These are phyloP conservation scores for Fusarium chlamydosporum DNA, from an alignment of 2,329 filamentous ascomycete genomes.

Conservation along the genomic window DNA sequence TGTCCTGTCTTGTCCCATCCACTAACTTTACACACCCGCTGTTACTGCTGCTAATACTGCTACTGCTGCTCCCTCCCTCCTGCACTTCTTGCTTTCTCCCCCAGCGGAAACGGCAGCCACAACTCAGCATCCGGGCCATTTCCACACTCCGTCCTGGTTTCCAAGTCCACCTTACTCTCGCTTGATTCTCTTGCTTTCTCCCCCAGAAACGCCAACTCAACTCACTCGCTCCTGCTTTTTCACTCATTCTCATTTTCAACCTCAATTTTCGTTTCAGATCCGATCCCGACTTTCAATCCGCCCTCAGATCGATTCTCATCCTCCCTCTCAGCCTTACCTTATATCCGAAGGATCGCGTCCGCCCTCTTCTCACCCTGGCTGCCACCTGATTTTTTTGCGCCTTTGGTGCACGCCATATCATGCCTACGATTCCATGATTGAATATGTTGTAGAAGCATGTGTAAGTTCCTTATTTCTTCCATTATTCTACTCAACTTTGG, in stretches of 20 bases:
- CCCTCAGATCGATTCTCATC: slow-evolving; percentile 21
- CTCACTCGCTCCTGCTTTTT: slow-evolving; percentile 39
- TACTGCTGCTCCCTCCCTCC: slow-evolving; percentile 11
- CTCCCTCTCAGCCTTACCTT: slow-evolving; percentile 27
- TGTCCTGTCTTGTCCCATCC: slow-evolving; percentile 16
- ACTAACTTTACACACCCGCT: slow-evolving; percentile 25
- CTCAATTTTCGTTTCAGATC: background rate
- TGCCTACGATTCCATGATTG: slow-evolving; percentile 53
- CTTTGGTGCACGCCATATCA: slow-evolving; percentile 54
- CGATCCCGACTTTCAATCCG: background rate
- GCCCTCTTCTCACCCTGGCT: slow-evolving; percentile 36
- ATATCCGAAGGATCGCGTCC: slow-evolving; percentile 21
- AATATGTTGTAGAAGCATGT: slow-evolving; percentile 62
- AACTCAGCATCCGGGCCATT: slow-evolving; percentile 39
- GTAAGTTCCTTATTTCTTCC: slow-evolving; percentile 53
- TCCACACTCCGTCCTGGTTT: slow-evolving; percentile 34
- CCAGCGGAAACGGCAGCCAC: slow-evolving; percentile 31
- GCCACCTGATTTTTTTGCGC: slow-evolving; percentile 47
- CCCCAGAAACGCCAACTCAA: slow-evolving; percentile 35
- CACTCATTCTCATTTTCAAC: slow-evolving; percentile 32
- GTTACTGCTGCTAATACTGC: background rate
- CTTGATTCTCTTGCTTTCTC: slow-evolving; percentile 43
- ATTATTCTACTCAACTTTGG: background rate
- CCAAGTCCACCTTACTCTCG: slow-evolving; percentile 44
- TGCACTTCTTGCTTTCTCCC: slow-evolving; percentile 25